Conservation (phyloP, 352 stramenopile genomes). For the Globisporangium abappressorium region DNA sequence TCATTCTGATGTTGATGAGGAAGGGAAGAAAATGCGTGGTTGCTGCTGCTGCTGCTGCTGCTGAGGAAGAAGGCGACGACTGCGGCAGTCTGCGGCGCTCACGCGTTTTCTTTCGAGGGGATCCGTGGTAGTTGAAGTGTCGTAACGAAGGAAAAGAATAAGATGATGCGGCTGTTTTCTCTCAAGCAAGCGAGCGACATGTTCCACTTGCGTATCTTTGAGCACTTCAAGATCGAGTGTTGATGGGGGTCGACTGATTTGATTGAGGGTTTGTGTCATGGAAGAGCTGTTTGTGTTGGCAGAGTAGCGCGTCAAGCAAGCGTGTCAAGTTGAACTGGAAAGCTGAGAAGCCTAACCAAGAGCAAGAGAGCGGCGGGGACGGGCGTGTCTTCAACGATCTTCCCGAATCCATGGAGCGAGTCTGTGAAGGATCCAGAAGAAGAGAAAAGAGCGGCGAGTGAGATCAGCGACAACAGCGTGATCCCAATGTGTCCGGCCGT, state of each 20-base stretch:
- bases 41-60: background rate
- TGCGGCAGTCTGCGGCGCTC: background rate
- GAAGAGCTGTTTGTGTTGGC: background rate
- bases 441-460: background rate
- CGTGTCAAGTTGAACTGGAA: background rate
- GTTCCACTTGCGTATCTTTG: slow-evolving; percentile 4
- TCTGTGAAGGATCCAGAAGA: background rate
- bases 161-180: slow-evolving; percentile 6
- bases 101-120: background rate
- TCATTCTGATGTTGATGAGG: slow-evolving; percentile 1
- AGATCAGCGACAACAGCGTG: background rate
- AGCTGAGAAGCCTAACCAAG: background rate
- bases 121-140: slow-evolving; percentile 5
- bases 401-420: background rate
- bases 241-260: background rate
- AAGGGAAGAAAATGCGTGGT: background rate
- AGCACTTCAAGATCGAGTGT: background rate
- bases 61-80: background rate
- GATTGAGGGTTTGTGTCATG: background rate
- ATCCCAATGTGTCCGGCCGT: background rate
- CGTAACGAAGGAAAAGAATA: slow-evolving; percentile 11
- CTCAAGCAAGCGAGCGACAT: background rate
- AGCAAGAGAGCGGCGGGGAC: background rate
- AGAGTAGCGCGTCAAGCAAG: too few species aligned
- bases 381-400: slow-evolving; percentile 8